Evolutionary conservation across 2,329 filamentous ascomycete genomes (phyloP).

Genomic region (Ophiocordyceps sinensis): DNA sequence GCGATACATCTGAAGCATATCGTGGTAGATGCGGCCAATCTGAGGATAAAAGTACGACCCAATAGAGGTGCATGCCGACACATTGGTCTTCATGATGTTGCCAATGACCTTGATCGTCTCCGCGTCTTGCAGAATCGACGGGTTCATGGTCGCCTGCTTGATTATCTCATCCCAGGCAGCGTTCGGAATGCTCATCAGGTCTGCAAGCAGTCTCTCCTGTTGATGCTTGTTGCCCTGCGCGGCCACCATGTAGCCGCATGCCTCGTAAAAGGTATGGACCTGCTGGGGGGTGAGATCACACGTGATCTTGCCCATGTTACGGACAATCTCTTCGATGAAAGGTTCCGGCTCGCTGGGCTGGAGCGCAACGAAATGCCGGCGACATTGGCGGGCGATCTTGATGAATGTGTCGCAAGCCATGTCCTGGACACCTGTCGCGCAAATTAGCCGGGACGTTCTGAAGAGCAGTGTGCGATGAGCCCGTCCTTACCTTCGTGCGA

Average conservation of each 20-base stretch:
- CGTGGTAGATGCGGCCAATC: conserved; percentile 91
- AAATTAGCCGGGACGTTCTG: not conserved
- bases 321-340: conserved; percentile 97
- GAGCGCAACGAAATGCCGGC: conserved; percentile 89
- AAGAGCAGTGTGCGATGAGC: conserved; percentile 1
- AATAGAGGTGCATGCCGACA: conserved; percentile 93
- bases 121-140: conserved; percentile 72
- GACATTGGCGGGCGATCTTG: conserved; percentile 97
- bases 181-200: conserved; percentile 90
- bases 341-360: conserved; percentile 90
- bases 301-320: conserved; percentile 91
- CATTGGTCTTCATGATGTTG: conserved; percentile 99
- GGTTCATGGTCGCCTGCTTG: conserved; percentile 68
- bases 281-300: conserved; percentile 91
- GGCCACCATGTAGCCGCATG: conserved; percentile 97
- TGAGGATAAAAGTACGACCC: conserved; percentile 97
- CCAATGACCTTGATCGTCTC: conserved; percentile 98
- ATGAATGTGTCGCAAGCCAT: conserved; percentile 99
- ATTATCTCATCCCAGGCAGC: conserved; percentile 94
- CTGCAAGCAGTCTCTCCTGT: conserved; percentile 80
- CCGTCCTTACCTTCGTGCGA: conserved; percentile 69
- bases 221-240: conserved; percentile 91
- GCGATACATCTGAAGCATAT: conserved; percentile 98
- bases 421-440: conserved; percentile 70
- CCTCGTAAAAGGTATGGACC: conserved; percentile 97